Percentiles rank a stretch among this genome's conserved stretches.
Evolutionary conservation across 75 land plant species (phyloP).

Genomic region (Cupressus sempervirens): DNA sequence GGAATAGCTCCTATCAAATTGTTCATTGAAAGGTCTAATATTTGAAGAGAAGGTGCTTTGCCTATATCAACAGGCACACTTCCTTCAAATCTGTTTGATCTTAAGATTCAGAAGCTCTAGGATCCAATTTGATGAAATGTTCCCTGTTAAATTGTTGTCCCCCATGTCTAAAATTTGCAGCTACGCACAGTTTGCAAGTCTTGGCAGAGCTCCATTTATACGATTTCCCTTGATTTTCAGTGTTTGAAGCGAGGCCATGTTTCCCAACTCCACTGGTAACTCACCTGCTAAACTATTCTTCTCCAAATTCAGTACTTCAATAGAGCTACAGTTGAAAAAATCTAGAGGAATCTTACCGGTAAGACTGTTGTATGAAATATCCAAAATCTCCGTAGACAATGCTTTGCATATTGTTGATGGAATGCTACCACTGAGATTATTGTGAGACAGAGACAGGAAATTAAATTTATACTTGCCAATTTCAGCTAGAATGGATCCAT

Average conservation of each 20-base stretch:
- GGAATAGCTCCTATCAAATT: background rate
- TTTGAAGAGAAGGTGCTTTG: background rate
- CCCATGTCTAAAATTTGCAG: background rate
- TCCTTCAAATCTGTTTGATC: background rate
- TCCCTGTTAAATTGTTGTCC: background rate
- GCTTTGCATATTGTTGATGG: slow-evolving; percentile 37
- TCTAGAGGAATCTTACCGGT: slow-evolving; percentile 31
- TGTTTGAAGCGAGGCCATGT: background rate
- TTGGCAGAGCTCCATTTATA: background rate
- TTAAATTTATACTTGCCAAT: background rate
- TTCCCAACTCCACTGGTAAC: slow-evolving; percentile 27
- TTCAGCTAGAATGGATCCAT: slow-evolving; percentile 11
- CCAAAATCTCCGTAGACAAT: slow-evolving; percentile 19
- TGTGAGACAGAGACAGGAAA: slow-evolving; percentile 30
- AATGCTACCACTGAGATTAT: slow-evolving; percentile 28
- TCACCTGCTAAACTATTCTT: slow-evolving; percentile 33
- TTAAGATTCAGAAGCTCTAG: background rate
- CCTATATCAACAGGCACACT: background rate
- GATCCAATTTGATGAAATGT: background rate
- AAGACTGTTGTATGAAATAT: slow-evolving; percentile 35
- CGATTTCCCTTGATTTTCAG: background rate
- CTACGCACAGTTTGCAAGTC: background rate
- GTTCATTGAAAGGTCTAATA: background rate
- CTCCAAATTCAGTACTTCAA: slow-evolving; percentile 28
- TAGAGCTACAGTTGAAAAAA: background rate